phyloP scores from a whole-genome alignment of 177 flowering plant genomes.

The Vitis hybrid region DNA sequence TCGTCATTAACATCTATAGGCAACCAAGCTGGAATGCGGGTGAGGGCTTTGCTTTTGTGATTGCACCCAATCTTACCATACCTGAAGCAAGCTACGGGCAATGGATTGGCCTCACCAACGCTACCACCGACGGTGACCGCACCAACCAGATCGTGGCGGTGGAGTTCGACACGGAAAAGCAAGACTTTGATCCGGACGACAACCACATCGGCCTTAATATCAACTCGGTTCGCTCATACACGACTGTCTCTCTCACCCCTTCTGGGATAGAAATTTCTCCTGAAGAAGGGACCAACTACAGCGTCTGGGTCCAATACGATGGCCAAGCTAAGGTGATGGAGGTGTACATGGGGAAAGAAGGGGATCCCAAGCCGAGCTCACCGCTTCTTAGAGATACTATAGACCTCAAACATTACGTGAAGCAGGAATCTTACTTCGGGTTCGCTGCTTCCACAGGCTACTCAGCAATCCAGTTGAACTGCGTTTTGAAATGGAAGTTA shows the following conservation, averaged over 20 bases:
- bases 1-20: slow-evolving; percentile 44
- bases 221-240: slow-evolving; percentile 39
- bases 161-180: slow-evolving; percentile 61
- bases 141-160: slow-evolving; percentile 53
- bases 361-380: slow-evolving; percentile 19
- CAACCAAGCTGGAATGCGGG: slow-evolving; percentile 25
- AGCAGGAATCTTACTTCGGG: slow-evolving; percentile 49
- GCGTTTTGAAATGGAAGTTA: slow-evolving; percentile 56
- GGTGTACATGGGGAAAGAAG: slow-evolving; percentile 43
- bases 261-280: slow-evolving; percentile 37
- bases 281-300: slow-evolving; percentile 18
- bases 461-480: slow-evolving; percentile 41
- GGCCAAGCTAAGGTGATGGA: slow-evolving; percentile 31
- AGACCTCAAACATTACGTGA: slow-evolving; percentile 33
- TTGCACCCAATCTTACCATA: slow-evolving; percentile 34
- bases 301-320: slow-evolving; percentile 55
- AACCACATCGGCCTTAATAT: slow-evolving; percentile 71
- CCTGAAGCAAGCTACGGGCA: slow-evolving; percentile 47
- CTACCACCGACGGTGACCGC: slow-evolving; percentile 33
- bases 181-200: slow-evolving; percentile 52
- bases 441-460: slow-evolving; percentile 69
- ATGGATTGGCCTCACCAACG: slow-evolving; percentile 62
- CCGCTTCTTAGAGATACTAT: slow-evolving; percentile 33
- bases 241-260: slow-evolving; percentile 20
- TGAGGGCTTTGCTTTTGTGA: slow-evolving; percentile 63